phyloP scores from a whole-genome alignment of 345 rosid species.

The Syzygium jambos region DNA sequence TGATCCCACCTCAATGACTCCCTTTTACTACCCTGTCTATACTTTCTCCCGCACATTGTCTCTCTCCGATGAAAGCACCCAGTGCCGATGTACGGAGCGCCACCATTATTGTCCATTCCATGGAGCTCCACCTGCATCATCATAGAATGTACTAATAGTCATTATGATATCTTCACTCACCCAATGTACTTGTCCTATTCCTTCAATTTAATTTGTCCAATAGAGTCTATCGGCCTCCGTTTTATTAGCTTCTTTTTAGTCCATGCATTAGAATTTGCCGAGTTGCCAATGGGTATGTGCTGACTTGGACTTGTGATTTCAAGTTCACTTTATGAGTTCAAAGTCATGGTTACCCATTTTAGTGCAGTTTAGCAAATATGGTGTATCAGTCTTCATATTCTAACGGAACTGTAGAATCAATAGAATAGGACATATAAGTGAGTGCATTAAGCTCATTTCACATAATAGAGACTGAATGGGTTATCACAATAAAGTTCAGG shows the following conservation, averaged over 20 bases:
- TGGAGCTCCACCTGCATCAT: conserved; percentile 11
- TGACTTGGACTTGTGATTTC: background rate
- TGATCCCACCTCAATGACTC: background rate
- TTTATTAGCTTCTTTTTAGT: background rate
- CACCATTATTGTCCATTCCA: conserved; percentile 19
- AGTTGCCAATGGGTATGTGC: background rate
- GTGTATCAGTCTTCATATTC: background rate
- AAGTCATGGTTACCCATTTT: background rate
- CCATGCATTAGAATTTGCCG: background rate
- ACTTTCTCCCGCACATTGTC: conserved; percentile 10
- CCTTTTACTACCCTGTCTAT: background rate
- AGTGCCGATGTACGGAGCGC: conserved; percentile 15
- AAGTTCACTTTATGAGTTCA: background rate
- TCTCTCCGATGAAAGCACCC: conserved; percentile 33
- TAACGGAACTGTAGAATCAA: background rate
- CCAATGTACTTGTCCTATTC: background rate
- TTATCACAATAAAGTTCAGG: background rate
- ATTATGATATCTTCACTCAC: background rate
- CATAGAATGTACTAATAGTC: background rate
- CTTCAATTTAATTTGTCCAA: background rate
- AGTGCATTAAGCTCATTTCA: background rate
- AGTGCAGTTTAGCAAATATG: background rate
- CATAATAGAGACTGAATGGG: background rate
- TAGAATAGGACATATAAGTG: background rate
- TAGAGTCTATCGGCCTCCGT: background rate